Conservation (phyloP, 2,329 filamentous ascomycete species). For the Colletotrichum cereale region DNA sequence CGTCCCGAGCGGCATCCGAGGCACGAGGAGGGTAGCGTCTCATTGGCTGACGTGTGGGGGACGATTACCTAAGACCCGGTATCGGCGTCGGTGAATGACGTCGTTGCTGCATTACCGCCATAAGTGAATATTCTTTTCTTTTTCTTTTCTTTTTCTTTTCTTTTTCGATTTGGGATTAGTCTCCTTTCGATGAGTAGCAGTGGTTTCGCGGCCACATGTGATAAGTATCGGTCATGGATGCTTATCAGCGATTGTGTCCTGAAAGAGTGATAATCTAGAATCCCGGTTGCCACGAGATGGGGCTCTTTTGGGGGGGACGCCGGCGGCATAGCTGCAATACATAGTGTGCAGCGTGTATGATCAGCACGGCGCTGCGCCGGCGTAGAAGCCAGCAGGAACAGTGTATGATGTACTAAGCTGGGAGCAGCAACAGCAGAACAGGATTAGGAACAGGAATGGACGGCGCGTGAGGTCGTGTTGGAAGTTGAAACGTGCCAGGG, state of each 20-base stretch:
- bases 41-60: not conserved
- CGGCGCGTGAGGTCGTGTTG: conserved; percentile 2
- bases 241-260: not conserved
- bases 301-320: not conserved
- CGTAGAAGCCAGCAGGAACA: not conserved
- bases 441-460: not conserved
- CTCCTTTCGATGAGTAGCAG: not conserved
- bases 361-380: not conserved
- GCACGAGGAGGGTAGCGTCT: conserved; percentile 6
- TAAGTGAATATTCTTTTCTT: too few species aligned
- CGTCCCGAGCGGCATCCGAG: conserved; percentile 39
- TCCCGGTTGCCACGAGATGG: conserved; percentile 1
- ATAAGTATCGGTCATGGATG: not conserved
- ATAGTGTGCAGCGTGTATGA: conserved; percentile 2
- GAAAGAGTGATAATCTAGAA: not conserved
- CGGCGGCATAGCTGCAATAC: conserved; percentile 19
- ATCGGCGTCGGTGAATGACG: conserved; percentile 35
- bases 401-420: not conserved
- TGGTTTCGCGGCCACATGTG: not conserved
- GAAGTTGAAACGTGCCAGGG: conserved; percentile 26
- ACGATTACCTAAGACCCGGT: conserved; percentile 33
- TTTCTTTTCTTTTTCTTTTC: too few species aligned
- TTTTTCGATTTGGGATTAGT: too few species aligned
- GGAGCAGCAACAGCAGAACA: not conserved
- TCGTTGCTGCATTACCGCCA: conserved; percentile 22